Base-by-base conservation (phyloP, 139 green algal species). In the Chlorella vulgaris region DNA sequence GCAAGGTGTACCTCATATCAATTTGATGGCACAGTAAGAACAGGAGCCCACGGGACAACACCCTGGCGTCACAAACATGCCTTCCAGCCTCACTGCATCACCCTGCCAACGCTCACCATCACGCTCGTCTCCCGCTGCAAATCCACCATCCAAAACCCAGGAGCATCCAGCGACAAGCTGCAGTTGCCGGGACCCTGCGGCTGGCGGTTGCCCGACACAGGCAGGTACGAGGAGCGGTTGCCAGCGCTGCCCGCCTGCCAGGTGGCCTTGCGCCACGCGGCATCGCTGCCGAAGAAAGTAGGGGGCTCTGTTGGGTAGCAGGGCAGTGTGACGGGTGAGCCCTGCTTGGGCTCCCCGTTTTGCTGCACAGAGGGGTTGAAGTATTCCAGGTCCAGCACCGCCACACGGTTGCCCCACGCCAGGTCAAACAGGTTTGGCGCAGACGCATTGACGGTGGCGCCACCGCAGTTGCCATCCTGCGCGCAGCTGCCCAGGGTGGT, bases 361-460 rank as follows among this genome's bases (percentile, higher is more conserved):
- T 40, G 38, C 74, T 80, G 74, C 38, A 70, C 74, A 26, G 22
- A n/a, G 15, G 77, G 51, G 66, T 83, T 83, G 65, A 68, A 39
- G 35, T 43, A 50, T 21, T 63, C 77, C 65, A 83, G 31, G 66
- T 83, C 77, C 50, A 76, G 50, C 22, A 65, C 22, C 3, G 65
- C 50, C 28, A 62, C 66, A 2, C n/a, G 28, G 77, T 76, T 83
- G 36, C 47, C 39, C 77, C 77, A 83, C 10, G 66, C 36, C 51
- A 83, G 39, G 66, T 83, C 77, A 33, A 60, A 83, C 28, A 76
- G 35, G 50, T 83, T 83, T 24, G 77, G 65, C 28, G 77, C 77
- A 2, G 77, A 61, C 28, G 39, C 13, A 35, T 83, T 83, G 26
- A 83, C 29, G 7, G 35, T 24, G 3, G 66, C 77, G 18, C 31